phyloP scores from a whole-genome alignment of 331 rosid species.

The Quercus lobata region DNA sequence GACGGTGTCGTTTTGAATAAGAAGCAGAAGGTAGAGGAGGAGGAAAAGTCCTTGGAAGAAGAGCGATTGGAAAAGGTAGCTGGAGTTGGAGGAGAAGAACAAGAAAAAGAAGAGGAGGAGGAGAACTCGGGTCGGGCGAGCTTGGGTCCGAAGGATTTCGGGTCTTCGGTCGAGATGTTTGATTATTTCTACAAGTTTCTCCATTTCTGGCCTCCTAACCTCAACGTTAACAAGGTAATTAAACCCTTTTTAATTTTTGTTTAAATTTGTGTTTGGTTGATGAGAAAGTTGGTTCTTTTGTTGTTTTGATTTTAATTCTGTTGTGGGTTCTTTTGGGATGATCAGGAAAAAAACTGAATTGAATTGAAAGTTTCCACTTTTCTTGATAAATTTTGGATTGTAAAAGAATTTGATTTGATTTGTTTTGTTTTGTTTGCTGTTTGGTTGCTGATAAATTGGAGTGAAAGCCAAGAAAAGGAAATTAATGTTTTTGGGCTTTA shows the following conservation, averaged over 20 bases:
- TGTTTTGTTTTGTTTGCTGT: too few relatives aligned
- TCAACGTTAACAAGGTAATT: slow-evolving; percentile 73
- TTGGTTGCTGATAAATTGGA: background rate
- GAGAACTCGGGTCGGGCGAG: slow-evolving; percentile 33
- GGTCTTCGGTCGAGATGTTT: slow-evolving; percentile 65
- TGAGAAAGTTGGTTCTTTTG: background rate
- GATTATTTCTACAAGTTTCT: slow-evolving; percentile 72
- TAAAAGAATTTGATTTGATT: too few relatives aligned
- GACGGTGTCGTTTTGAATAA: slow-evolving; percentile 14
- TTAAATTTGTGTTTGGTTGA: background rate
- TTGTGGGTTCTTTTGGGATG: too few relatives aligned
- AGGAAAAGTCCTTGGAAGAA: slow-evolving; percentile 27
- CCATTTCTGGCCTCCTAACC: slow-evolving; percentile 68
- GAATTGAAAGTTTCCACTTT: too few relatives aligned
- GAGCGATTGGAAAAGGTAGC: slow-evolving; percentile 28
- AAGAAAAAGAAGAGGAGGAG: slow-evolving; percentile 6
- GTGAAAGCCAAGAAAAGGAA: background rate
- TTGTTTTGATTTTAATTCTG: too few relatives aligned
- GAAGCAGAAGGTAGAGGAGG: slow-evolving; percentile 38
- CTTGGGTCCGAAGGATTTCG: slow-evolving; percentile 60
- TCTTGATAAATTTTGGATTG: too few relatives aligned
- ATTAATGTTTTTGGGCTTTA: background rate
- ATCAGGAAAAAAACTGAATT: too few relatives aligned
- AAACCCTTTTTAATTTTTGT: background rate
- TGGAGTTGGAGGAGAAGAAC: background rate